phyloP scores from a whole-genome alignment of 176 grass and related monocot genomes.

The Hsuehochloa calcarea region DNA sequence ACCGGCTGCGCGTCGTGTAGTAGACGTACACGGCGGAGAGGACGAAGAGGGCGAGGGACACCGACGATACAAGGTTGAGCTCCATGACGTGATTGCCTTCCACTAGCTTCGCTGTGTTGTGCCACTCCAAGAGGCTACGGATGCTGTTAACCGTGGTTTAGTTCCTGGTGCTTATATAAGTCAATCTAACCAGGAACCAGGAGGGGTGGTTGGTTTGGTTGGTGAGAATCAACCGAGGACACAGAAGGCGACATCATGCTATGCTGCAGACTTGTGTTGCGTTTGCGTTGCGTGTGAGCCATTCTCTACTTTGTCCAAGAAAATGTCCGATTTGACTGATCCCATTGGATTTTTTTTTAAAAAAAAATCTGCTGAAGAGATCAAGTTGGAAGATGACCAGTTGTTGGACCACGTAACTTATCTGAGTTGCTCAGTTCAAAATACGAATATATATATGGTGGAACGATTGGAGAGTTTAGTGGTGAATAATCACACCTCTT shows the following conservation, averaged over 20 bases:
- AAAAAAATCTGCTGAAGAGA: not conserved
- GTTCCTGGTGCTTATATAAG: not conserved
- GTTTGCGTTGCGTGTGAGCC: not conserved
- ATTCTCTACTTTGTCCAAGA: not conserved
- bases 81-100: constrained; percentile 11
- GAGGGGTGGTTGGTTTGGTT: not conserved
- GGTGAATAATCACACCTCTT: too few species aligned
- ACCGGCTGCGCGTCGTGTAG: not conserved
- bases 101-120: not conserved
- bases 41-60: not conserved
- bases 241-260: not conserved
- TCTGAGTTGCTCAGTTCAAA: too few species aligned
- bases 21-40: constrained; percentile 9
- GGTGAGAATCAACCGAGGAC: too few species aligned
- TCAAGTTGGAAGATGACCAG: not conserved
- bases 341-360: not conserved
- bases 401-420: not conserved
- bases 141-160: not conserved
- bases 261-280: not conserved
- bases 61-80: not conserved
- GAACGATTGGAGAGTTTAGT: too few species aligned
- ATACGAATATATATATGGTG: too few species aligned
- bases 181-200: too few species aligned
- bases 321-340: too few species aligned
- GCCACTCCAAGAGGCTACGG: not conserved